These are phyloP conservation scores for Cyberlindnera lachancei DNA, from an alignment of 805 yeast species.

Conservation along the genomic window DNA sequence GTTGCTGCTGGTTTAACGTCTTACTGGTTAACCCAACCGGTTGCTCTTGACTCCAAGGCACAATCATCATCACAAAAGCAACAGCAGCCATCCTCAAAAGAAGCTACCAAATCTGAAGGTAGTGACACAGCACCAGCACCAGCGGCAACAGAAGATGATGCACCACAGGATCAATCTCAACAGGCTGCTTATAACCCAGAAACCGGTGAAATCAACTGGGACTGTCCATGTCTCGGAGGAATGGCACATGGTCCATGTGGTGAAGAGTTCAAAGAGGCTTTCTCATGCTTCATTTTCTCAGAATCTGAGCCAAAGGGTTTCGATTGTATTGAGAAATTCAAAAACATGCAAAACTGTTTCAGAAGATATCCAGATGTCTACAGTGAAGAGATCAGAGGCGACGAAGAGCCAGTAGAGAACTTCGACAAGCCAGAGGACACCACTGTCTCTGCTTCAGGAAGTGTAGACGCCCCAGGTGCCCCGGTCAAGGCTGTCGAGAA, in stretches of 20 bases:
- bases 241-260: constrained; percentile 99
- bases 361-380: constrained; percentile 87
- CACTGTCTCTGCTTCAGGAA: constrained; percentile 10
- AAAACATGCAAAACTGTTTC: constrained; percentile 91
- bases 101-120: constrained; percentile 1
- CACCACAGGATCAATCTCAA: too few species aligned
- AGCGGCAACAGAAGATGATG: too few species aligned
- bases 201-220: constrained; percentile 99
- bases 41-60: constrained; percentile 13
- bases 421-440: constrained; percentile 14
- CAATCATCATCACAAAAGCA: constrained; percentile 1
- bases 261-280: constrained; percentile 88
- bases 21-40: constrained; percentile 12
- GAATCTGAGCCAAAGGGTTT: constrained; percentile 94
- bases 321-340: constrained; percentile 88
- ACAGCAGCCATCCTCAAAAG: constrained; percentile 1
- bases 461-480: constrained; percentile 11
- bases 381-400: constrained; percentile 84
- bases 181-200: constrained; percentile 87
- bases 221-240: constrained; percentile 98
- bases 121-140: too few species aligned
- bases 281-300: constrained; percentile 90
- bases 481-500: constrained; percentile 4
- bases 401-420: constrained; percentile 39
- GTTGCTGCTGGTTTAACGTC: constrained; percentile 13